Evolutionary conservation across 768 basidiomycete genomes (phyloP), one percentile per base, ranked within the genome.

Genomic region (Suillus occidentalis): DNA sequence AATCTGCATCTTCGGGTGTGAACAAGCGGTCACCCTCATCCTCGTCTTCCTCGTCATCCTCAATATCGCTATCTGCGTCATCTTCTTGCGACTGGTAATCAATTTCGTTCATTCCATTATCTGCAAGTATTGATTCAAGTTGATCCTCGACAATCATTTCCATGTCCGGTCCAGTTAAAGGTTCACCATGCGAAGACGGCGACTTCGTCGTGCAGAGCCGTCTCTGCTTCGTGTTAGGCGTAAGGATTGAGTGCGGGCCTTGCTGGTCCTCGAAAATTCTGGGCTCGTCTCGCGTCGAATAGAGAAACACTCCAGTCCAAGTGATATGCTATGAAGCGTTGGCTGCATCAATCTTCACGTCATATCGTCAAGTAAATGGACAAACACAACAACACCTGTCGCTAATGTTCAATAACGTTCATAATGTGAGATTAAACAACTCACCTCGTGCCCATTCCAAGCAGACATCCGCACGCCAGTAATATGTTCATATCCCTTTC

Each of bases 361-460:
- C 28, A 42, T 28, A 20, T 18, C 6, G 28, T 59, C 39, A 42
- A 59, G 58, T 28, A 7, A 56, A 25, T 40, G 34, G 57, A 79
- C 88, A 71, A 70, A 90, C 89, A 87, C 40, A 92, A 75, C 34
- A 91, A 73, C 49, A 91, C 82, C 90, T 91, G 67, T 25, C 63
- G 12, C 6, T 61, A 50, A 47, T 10, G 40, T 60, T 14, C 25
- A 53, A 43, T 12, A 16, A 53, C 22, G 12, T 42, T 31, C 22
- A 62, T 55, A n/a, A n/a, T 36, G 43, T 2, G 39, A 59, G 16
- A 42, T 31, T 22, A 25, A 31, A 13, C 61, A 55, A 64, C 75
- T 62, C 68, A 92, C 92, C 79, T 94, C 91, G 71, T 94, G 86
- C 25, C 90, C 90, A 75, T 90, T 92, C 58, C 78, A 79, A 37